Percentiles rank a stretch among this genome's conserved stretches.
Conservation (phyloP, 371 early-diverging fungal genomes). For the Mucor circinelloides region DNA sequence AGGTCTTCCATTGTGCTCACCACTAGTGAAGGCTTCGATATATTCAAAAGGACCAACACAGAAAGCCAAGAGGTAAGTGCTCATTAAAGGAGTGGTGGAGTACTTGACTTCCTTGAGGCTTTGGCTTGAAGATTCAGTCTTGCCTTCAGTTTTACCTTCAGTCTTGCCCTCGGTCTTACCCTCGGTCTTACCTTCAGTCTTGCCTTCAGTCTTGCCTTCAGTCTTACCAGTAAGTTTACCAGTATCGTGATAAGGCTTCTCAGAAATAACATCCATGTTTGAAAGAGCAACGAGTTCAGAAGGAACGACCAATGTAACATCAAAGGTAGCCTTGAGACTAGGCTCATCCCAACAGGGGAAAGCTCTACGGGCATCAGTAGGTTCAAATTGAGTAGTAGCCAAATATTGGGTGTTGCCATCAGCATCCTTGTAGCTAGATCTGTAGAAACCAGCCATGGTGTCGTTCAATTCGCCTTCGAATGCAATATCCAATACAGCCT, state of each 20-base stretch:
- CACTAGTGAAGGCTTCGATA: slow-evolving; percentile 75
- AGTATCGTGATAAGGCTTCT: slow-evolving; percentile 45
- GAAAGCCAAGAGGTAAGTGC: slow-evolving; percentile 86
- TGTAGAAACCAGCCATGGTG: slow-evolving; percentile 89
- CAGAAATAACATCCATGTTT: slow-evolving; percentile 78
- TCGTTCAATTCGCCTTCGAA: slow-evolving; percentile 86
- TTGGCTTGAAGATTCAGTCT: slow-evolving; percentile 19
- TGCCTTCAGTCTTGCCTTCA: slow-evolving; percentile 32
- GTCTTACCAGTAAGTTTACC: slow-evolving; percentile 33
- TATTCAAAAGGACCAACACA: slow-evolving; percentile 86
- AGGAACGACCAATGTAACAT: slow-evolving; percentile 77
- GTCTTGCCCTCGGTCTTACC: slow-evolving; percentile 33
- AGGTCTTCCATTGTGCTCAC: slow-evolving; percentile 53
- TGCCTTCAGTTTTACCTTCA: slow-evolving; percentile 35
- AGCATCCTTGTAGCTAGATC: slow-evolving; percentile 76
- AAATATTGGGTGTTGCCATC: slow-evolving; percentile 73
- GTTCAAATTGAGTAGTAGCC: slow-evolving; percentile 93
- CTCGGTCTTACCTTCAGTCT: slow-evolving; percentile 23
- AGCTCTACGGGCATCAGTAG: slow-evolving; percentile 88
- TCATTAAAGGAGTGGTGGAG: slow-evolving; percentile 89
- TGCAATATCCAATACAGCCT: slow-evolving; percentile 65
- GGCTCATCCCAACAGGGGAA: slow-evolving; percentile 97
- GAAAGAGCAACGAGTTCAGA: slow-evolving; percentile 77
- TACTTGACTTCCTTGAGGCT: slow-evolving; percentile 70
- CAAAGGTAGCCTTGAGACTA: slow-evolving; percentile 88